A percentile compares a stretch with the other conserved stretches of the same genome.
Evolutionary conservation across 106 monocot species (phyloP).

Genomic region (Allium sativum): DNA sequence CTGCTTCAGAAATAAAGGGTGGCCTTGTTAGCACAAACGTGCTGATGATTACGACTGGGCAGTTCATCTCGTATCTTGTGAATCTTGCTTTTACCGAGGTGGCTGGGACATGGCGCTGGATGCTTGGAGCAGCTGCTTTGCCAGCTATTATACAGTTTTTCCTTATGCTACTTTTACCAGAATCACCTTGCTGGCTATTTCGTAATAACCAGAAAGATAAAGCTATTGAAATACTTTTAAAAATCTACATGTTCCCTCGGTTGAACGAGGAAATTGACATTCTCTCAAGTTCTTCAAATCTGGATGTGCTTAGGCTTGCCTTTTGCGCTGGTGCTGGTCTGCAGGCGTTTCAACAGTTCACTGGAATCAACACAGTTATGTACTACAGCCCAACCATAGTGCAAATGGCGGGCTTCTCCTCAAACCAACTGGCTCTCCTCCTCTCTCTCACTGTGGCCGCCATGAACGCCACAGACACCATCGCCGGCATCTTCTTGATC

Average conservation of each 20-base stretch:
- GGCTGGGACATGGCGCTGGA: conserved; percentile 78
- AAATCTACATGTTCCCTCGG: conserved; percentile 52
- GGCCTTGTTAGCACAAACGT: conserved; percentile 82
- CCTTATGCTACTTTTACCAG: conserved; percentile 60
- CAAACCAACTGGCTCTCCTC: conserved; percentile 76
- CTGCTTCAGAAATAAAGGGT: conserved; percentile 92
- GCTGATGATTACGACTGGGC: conserved; percentile 94
- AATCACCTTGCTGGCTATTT: conserved; percentile 77
- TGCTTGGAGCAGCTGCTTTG: conserved; percentile 66
- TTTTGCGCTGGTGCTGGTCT: conserved; percentile 74
- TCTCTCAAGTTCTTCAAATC: conserved; percentile 36
- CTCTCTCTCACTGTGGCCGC: conserved; percentile 76
- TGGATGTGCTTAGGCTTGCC: conserved; percentile 53
- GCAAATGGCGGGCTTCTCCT: conserved; percentile 97
- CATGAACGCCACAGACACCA: conserved; percentile 68
- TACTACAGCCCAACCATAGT: conserved; percentile 99
- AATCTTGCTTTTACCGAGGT: conserved; percentile 97
- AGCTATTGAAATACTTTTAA: conserved; percentile 53
- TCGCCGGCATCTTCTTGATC: conserved; percentile 74
- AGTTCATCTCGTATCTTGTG: conserved; percentile 87
- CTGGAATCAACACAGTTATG: conserved; percentile 98
- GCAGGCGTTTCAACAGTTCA: conserved; percentile 98
- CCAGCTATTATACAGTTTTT: conserved; percentile 68
- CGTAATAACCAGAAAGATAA: conserved; percentile 50
- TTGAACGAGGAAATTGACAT: conserved; percentile 58